Evolutionary conservation across 2,329 filamentous ascomycete genomes (phyloP).

Genomic region (Tolypocladium ophioglossoides): DNA sequence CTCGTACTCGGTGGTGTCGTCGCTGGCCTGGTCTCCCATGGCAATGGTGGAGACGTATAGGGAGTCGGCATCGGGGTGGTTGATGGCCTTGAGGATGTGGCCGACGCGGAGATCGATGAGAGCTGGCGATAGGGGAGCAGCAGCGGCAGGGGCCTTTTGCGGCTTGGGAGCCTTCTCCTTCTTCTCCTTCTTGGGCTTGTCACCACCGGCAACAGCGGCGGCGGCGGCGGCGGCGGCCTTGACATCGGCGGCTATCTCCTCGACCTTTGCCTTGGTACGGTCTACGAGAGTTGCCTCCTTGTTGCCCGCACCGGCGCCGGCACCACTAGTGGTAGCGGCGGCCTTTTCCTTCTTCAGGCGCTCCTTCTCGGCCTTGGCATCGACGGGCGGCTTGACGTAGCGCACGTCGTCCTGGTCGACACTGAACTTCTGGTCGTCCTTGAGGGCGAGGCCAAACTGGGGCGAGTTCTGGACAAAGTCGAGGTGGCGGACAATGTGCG

Average conservation of each 20-base stretch:
- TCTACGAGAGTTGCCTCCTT: constrained; percentile 40
- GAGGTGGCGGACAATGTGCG: constrained; percentile 82
- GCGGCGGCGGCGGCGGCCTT: constrained; percentile 18
- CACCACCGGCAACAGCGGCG: constrained; percentile 19
- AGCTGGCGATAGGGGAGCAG: constrained; percentile 69
- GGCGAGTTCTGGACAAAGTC: constrained; percentile 92
- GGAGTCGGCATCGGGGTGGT: constrained; percentile 94
- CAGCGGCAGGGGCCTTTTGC: constrained; percentile 53
- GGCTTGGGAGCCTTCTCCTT: constrained; percentile 79
- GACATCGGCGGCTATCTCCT: constrained; percentile 41
- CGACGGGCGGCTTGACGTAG: constrained; percentile 79
- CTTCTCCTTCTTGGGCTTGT: constrained; percentile 69
- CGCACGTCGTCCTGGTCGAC: constrained; percentile 73
- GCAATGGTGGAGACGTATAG: constrained; percentile 93
- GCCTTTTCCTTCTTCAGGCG: constrained; percentile 94
- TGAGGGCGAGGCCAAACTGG: constrained; percentile 60
- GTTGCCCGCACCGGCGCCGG: constrained; percentile 10
- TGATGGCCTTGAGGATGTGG: constrained; percentile 91
- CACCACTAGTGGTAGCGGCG: constrained; percentile 47
- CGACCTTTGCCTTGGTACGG: constrained; percentile 49
- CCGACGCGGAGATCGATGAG: constrained; percentile 94
- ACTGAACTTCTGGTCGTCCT: constrained; percentile 62
- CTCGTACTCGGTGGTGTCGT: constrained; percentile 86
- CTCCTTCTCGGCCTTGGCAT: constrained; percentile 93
- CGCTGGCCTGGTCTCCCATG: constrained; percentile 77